A percentile compares a stretch with the other conserved stretches of the same genome.
Conservation (phyloP, 1,139 yeast species). For the Hemisphaericaspora xylofermentans region DNA sequence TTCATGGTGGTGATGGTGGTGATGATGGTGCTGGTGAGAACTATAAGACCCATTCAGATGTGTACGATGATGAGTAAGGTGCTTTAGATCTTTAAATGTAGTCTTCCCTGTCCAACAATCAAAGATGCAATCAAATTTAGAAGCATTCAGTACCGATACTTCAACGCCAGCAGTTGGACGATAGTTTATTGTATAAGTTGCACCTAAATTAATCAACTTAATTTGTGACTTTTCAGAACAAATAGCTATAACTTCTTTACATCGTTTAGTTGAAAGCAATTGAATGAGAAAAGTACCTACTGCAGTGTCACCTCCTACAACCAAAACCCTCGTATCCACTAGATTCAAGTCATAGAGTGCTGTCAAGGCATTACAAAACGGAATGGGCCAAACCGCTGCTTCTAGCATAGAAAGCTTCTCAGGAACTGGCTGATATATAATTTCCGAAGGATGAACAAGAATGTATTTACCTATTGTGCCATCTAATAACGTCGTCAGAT, state of each 20-base stretch:
- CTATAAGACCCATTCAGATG: too few relatives aligned
- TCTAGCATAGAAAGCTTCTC: slow-evolving; percentile 44
- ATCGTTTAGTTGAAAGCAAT: slow-evolving; percentile 49
- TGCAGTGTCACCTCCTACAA: slow-evolving; percentile 75
- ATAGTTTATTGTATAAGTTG: slow-evolving; percentile 53
- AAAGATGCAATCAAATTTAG: slow-evolving; percentile 30
- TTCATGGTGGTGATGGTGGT: too few relatives aligned
- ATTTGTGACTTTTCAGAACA: slow-evolving; percentile 35
- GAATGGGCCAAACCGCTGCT: slow-evolving; percentile 60
- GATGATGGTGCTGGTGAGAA: too few relatives aligned
- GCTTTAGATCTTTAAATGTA: too few relatives aligned
- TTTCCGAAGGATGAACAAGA: slow-evolving; percentile 39
- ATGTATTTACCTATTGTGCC: slow-evolving; percentile 51
- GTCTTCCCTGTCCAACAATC: slow-evolving; percentile 30
- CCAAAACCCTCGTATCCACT: slow-evolving; percentile 37
- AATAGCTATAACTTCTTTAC: slow-evolving; percentile 46
- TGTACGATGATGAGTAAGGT: too few relatives aligned
- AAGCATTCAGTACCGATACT: slow-evolving; percentile 22
- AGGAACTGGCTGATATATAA: slow-evolving; percentile 48
- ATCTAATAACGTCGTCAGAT: slow-evolving; percentile 39
- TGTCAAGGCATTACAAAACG: slow-evolving; percentile 57
- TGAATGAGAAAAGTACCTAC: slow-evolving; percentile 65
- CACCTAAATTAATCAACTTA: slow-evolving; percentile 49
- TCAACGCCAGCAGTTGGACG: slow-evolving; percentile 28
- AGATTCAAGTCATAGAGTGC: slow-evolving; percentile 27